Base-by-base conservation (phyloP, 2,329 filamentous ascomycete species). In the Chaetothyriales sp. region DNA sequence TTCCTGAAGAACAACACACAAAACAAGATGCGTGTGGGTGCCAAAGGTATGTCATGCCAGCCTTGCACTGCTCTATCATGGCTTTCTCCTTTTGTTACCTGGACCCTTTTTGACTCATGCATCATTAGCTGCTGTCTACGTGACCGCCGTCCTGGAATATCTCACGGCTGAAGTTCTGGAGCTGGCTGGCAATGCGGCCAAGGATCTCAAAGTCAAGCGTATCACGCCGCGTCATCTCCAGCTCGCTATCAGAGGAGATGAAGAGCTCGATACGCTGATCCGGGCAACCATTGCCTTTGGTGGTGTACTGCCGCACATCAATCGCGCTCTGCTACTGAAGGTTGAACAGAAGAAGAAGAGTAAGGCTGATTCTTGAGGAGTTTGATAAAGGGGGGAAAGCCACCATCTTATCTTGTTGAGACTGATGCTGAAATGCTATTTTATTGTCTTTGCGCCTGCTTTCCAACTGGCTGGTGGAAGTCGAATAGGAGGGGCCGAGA, bases 191-290 rank as follows among this genome's bases (percentile, higher is more conserved):
- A 98, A 98, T 69, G 92, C 92, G 49, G 92, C 92, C 70, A 96
- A 96, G 78, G 92, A 98, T 70, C 84, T 96, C 66, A 98, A 96
- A 74, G 92, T 96, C 74, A 98, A 96, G 82, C 92, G 92, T 72
- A 98, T 98, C 71, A 96, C 90, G 10, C 92, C 92, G 51, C 89
- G 92, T 69, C 92, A 98, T 70, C 75, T 98, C 59, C 92, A 98
- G 71, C 85, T 98, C 57, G 92, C 92, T 63, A 98, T 98, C 66
- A 88, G 92, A 64, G 92, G 92, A 65, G 92, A 98, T 70, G 92
- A 98, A 73, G 92, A 98, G 72, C 78, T 98, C 62, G 92, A 98
- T 69, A 96, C 89, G 20, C 77, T 98, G 52, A 96, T 98, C 68
- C 86, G 89, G 63, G 92, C 92, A 52, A 98, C 92, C 56, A 98